Conservation (phyloP, 148 eudicot species). For the Fagopyrum homotropicum region DNA sequence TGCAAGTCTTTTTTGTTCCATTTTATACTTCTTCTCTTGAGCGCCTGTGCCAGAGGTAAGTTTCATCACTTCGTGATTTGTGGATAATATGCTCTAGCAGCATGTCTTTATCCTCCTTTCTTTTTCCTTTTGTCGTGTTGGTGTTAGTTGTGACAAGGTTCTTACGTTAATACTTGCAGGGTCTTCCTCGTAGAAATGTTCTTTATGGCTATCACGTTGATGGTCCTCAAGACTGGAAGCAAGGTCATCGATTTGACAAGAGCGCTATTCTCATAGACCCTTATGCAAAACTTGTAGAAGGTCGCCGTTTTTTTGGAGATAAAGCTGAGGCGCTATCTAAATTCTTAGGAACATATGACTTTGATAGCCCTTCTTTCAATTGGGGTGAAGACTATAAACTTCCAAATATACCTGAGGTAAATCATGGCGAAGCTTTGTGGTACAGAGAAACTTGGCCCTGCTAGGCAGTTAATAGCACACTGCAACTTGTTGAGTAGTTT, state of each 20-base stretch:
- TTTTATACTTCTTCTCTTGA: neutral
- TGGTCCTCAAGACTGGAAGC: slow-evolving; percentile 81
- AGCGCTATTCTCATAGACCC: slow-evolving; percentile 71
- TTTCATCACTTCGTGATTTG: too few species aligned
- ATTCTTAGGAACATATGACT: slow-evolving; percentile 77
- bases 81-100: neutral
- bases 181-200: slow-evolving; percentile 56
- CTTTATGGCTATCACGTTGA: slow-evolving; percentile 82
- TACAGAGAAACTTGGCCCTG: too few species aligned
- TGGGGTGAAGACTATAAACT: slow-evolving; percentile 75
- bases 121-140: slow-evolving; percentile 11
- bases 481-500: too few species aligned
- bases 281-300: slow-evolving; percentile 83
- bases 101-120: neutral
- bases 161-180: slow-evolving; percentile 30
- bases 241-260: slow-evolving; percentile 89
- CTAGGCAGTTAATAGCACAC: too few species aligned
- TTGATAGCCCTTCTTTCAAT: slow-evolving; percentile 62
- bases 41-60: neutral
- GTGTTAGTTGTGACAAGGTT: neutral
- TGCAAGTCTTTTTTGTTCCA: neutral
- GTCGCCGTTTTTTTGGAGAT: slow-evolving; percentile 90
- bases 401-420: slow-evolving; percentile 91
- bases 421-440: slow-evolving; percentile 1
- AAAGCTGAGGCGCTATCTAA: slow-evolving; percentile 43